These are phyloP conservation scores for Trichocomaceae sp. DNA, from an alignment of 2,329 filamentous ascomycete genomes.

Conservation along the genomic window DNA sequence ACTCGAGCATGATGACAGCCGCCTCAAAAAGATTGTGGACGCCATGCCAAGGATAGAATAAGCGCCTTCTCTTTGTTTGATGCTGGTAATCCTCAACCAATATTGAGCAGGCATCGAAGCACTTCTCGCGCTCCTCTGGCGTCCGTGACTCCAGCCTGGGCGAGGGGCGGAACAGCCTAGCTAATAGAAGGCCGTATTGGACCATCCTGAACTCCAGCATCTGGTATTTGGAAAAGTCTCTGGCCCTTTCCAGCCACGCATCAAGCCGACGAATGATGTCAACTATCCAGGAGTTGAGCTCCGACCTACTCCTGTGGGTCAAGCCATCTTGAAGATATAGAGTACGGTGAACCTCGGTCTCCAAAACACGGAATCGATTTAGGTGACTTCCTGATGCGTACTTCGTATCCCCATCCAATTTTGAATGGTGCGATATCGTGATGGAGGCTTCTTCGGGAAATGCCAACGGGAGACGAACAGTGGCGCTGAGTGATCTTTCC, in stretches of 20 bases:
- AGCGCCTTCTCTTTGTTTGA: neutral
- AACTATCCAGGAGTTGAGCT: slow-evolving; percentile 9
- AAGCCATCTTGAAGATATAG: slow-evolving; percentile 14
- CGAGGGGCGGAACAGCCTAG: slow-evolving; percentile 5
- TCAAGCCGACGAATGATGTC: slow-evolving; percentile 12
- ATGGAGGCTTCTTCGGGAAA: slow-evolving; percentile 11
- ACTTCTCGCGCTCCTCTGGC: slow-evolving; percentile 8
- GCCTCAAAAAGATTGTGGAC: slow-evolving; percentile 13
- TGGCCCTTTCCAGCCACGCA: slow-evolving; percentile 14
- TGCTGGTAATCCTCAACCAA: slow-evolving; percentile 10
- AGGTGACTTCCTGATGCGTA: slow-evolving; percentile 15
- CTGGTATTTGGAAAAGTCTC: slow-evolving; percentile 12
- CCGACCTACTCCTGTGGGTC: neutral
- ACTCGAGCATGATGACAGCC: slow-evolving; percentile 1
- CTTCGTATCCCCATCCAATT: slow-evolving; percentile 3
- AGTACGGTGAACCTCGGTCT: slow-evolving; percentile 16
- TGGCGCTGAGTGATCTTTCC: slow-evolving; percentile 10
- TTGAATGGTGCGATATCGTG: neutral
- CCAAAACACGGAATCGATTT: slow-evolving; percentile 14
- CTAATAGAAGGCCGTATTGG: slow-evolving; percentile 15
- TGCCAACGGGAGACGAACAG: slow-evolving; percentile 4
- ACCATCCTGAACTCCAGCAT: slow-evolving; percentile 17
- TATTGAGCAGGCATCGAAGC: slow-evolving; percentile 3
- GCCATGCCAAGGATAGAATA: slow-evolving; percentile 12
- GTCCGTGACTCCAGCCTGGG: neutral